phyloP scores from a whole-genome alignment of 495 filamentous ascomycete genomes.

The Penicillium bialowiezense region DNA sequence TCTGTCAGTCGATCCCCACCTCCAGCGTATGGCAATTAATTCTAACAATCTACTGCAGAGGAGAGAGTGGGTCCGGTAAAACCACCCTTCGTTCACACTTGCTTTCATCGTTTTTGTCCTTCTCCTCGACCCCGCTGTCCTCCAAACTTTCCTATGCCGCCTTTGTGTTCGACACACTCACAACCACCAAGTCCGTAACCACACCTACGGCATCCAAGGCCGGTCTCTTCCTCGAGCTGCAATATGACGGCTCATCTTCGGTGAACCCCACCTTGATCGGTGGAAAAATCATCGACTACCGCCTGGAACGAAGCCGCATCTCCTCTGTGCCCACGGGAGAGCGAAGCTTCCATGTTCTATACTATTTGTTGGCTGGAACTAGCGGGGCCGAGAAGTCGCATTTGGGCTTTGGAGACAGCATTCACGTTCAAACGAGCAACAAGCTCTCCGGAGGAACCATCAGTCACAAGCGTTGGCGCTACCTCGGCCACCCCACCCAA shows the following conservation, averaged over 20 bases:
- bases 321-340: slow-evolving; percentile 90
- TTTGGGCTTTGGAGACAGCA: slow-evolving; percentile 70
- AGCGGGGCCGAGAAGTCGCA: slow-evolving; percentile 86
- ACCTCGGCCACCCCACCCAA: slow-evolving; percentile 93
- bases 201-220: slow-evolving; percentile 94
- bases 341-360: slow-evolving; percentile 91
- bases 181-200: slow-evolving; percentile 95
- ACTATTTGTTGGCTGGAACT: slow-evolving; percentile 92
- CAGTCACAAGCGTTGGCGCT: slow-evolving; percentile 82
- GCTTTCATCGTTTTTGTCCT: slow-evolving; percentile 76
- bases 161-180: slow-evolving; percentile 92
- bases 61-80: slow-evolving; percentile 94
- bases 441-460: slow-evolving; percentile 51
- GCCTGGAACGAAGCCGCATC: slow-evolving; percentile 86
- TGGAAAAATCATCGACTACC: slow-evolving; percentile 90
- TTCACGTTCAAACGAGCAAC: slow-evolving; percentile 38
- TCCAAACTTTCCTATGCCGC: slow-evolving; percentile 88
- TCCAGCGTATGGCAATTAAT: background rate
- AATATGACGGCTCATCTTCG: slow-evolving; percentile 86
- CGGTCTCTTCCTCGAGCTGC: slow-evolving; percentile 90
- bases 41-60: slow-evolving; percentile 48
- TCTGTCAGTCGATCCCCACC: slow-evolving; percentile 59
- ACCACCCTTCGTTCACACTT: slow-evolving; percentile 89
- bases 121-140: slow-evolving; percentile 87
- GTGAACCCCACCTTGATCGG: slow-evolving; percentile 82